Percentiles rank a stretch among this genome's conserved stretches.
Conservation (phyloP, 306 rosid species). For the Cyamopsis tetragonoloba region DNA sequence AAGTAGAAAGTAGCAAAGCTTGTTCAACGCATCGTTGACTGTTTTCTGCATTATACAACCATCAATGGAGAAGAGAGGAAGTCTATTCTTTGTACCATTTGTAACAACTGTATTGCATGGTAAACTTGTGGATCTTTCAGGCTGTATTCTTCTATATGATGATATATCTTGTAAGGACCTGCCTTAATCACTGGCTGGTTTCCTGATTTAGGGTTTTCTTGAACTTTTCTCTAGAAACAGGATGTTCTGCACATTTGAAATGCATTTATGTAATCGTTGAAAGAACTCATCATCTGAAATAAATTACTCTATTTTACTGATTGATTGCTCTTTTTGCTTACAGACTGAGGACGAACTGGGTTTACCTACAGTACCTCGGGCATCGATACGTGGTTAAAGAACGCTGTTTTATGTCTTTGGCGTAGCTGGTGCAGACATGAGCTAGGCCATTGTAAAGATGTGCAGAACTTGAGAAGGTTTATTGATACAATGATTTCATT, state of each 20-base stretch:
- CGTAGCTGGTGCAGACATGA: constrained; percentile 16
- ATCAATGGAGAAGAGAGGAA: neutral
- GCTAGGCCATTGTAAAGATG: constrained; percentile 50
- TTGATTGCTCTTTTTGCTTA: constrained; percentile 23
- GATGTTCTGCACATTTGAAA: neutral
- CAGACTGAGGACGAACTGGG: constrained; percentile 88
- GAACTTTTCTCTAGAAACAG: neutral
- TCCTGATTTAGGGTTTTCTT: neutral
- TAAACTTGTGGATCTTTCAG: neutral
- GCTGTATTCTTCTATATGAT: neutral
- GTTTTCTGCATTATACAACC: neutral
- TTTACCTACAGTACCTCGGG: constrained; percentile 89
- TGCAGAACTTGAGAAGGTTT: constrained; percentile 42
- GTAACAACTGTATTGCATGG: neutral
- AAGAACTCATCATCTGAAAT: neutral
- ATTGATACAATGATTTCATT: constrained; percentile 24
- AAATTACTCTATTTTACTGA: constrained; percentile 5
- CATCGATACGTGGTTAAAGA: constrained; percentile 67
- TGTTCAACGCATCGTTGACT: neutral
- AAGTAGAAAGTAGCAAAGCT: neutral
- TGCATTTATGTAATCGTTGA: neutral
- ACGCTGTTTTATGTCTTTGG: neutral
- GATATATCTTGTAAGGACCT: neutral
- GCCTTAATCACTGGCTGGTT: neutral
- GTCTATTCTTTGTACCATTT: neutral